phyloP scores from a whole-genome alignment of 352 stramenopile species.

The Thalassiosira ordinaria region DNA sequence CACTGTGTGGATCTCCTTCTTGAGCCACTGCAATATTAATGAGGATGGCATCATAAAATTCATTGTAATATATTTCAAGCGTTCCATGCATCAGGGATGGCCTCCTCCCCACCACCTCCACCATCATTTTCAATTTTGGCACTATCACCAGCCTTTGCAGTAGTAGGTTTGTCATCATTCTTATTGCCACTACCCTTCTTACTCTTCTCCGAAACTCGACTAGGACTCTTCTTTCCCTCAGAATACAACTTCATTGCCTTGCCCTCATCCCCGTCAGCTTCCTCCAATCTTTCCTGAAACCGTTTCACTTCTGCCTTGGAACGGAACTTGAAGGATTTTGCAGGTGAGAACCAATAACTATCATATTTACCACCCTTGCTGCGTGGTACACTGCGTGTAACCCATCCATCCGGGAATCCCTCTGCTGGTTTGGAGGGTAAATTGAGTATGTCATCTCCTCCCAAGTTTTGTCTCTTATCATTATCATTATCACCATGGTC shows the following conservation, averaged over 20 bases:
- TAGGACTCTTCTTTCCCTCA: too few relatives aligned
- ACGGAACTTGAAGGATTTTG: slow-evolving; percentile 14
- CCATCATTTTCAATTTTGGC: too few relatives aligned
- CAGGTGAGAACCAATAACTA: slow-evolving; percentile 26
- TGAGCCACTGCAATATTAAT: too few relatives aligned
- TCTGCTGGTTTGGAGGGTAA: background rate
- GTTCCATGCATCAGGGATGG: too few relatives aligned
- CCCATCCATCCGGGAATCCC: slow-evolving; percentile 10
- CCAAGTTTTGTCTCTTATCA: too few relatives aligned
- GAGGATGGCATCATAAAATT: too few relatives aligned
- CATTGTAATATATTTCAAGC: too few relatives aligned
- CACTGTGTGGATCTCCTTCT: too few relatives aligned
- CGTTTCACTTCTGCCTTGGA: background rate
- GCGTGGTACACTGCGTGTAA: background rate
- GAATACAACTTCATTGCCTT: slow-evolving; percentile 6
- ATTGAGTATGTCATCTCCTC: background rate
- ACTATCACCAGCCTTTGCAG: background rate
- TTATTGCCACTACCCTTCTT: slow-evolving; percentile 1
- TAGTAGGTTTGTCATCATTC: too few relatives aligned
- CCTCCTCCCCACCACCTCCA: too few relatives aligned
- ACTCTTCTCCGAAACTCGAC: slow-evolving; percentile 4
- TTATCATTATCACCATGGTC: too few relatives aligned
- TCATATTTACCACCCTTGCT: background rate
- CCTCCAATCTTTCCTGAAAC: slow-evolving; percentile 9
- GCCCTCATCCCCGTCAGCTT: slow-evolving; percentile 9